Conservation (phyloP, 768 basidiomycete genomes). For the Leccinellum albellum region DNA sequence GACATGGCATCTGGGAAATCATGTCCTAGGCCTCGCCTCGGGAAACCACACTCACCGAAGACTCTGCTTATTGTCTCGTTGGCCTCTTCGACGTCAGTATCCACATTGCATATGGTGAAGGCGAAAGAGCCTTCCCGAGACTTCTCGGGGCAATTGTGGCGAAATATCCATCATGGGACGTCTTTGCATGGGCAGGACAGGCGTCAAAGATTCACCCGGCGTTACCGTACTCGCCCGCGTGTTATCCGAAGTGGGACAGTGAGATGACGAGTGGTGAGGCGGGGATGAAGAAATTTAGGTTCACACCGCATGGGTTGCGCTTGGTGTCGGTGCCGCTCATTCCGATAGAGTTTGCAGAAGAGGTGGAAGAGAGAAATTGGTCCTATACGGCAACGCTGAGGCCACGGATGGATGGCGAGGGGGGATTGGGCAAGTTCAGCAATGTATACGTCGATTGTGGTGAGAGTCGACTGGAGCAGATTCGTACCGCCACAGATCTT, state of each 20-base stretch:
- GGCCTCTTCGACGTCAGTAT: slow-evolving; percentile 27
- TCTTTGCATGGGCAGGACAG: slow-evolving; percentile 24
- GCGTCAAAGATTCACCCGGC: slow-evolving; percentile 17
- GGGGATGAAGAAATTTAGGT: slow-evolving; percentile 16
- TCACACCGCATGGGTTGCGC: slow-evolving; percentile 12
- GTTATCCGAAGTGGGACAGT: slow-evolving; percentile 21
- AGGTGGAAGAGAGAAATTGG: not conserved
- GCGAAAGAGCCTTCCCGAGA: slow-evolving; percentile 26
- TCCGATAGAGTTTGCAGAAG: slow-evolving; percentile 11
- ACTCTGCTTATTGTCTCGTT: slow-evolving; percentile 25
- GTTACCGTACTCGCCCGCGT: slow-evolving; percentile 17
- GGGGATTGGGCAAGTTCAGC: slow-evolving; percentile 5
- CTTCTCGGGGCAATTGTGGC: slow-evolving; percentile 18
- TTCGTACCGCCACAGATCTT: slow-evolving; percentile 13
- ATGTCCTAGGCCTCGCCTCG: slow-evolving; percentile 31
- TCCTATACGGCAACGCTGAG: slow-evolving; percentile 13
- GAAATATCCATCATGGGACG: slow-evolving; percentile 16
- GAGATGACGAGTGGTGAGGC: slow-evolving; percentile 1
- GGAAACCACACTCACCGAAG: slow-evolving; percentile 27
- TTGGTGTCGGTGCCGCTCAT: slow-evolving; percentile 22
- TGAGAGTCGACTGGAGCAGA: slow-evolving; percentile 7
- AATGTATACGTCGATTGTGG: slow-evolving; percentile 16
- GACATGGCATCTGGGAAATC: slow-evolving; percentile 19
- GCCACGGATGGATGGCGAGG: not conserved
- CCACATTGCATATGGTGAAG: slow-evolving; percentile 29